Evolutionary conservation across 352 stramenopile genomes (phyloP), one percentile per base, ranked within the genome.

Genomic region (Phytophthora niederhauseri): DNA sequence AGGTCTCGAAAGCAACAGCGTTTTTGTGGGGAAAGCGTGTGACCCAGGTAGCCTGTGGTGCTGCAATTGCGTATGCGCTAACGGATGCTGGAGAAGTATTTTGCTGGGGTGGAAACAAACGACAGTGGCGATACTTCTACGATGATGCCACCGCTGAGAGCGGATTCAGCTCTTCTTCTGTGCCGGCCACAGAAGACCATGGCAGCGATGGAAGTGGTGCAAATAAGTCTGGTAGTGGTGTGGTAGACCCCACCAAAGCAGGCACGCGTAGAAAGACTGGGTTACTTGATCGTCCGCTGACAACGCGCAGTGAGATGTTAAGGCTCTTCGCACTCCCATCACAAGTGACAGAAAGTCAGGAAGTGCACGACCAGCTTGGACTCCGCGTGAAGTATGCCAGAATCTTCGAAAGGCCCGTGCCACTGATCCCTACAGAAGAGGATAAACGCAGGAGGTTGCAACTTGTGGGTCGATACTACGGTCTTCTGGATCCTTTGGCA

Each of bases 1-100:
- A 92, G 57, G 68, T 91, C 8, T 92, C 87, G 1, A 72, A 91
- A 20, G 66, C 83, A 12, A 92, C 85, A 9, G 78, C 80, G 6
- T 94, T 91, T 58, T 60, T 95, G 20, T 95, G 87, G 87, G 87
- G 76, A 7, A 90, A 89, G 28, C 81, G 87, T 2, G 68, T 95
- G 4, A 76, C 64, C 9, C 75, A 82, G 56, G 77, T 95, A 7
- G 69, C 79, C 0, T 83, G 80, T 26, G 85, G 87, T 1, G 43
- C 73, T 14, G 67, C 76, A 20, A 74, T 94, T 6, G 76, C 76
- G 0, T 92, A 89, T 45, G 87, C 84, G 4, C 72, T 95, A 19
- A 91, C 87, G 9, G 85, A 92, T 54, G 59, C 81, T 1, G 85
- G 85, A 2, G 81, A 94, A 73, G 62, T 90, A 0, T 94, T 91